Percentiles rank a stretch among this genome's conserved stretches.
phyloP scores from a whole-genome alignment of 306 rosid species.

The Cicer judaicum region DNA sequence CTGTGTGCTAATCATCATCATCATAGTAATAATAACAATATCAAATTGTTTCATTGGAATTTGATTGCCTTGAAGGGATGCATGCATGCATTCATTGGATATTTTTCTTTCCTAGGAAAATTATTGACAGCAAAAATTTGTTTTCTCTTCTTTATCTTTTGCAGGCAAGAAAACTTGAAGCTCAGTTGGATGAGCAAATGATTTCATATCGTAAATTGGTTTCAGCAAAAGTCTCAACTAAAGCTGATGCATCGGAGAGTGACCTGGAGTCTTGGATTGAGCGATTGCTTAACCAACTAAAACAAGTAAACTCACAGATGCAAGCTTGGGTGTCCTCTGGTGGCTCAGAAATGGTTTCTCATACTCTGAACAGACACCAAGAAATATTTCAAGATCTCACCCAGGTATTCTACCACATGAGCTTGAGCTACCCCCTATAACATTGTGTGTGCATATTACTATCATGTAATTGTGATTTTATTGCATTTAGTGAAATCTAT shows the following conservation, averaged over 20 bases:
- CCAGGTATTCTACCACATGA: slow-evolving; percentile 67
- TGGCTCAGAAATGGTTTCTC: slow-evolving; percentile 99
- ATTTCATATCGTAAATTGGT: slow-evolving; percentile 79
- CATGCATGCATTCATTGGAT: background rate
- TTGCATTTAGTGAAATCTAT: background rate
- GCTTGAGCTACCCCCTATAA: slow-evolving; percentile 18
- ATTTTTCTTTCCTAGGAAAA: slow-evolving; percentile 18
- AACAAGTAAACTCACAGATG: slow-evolving; percentile 96
- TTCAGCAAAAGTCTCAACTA: slow-evolving; percentile 74
- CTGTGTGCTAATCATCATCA: background rate
- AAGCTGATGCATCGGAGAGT: slow-evolving; percentile 64
- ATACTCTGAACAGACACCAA: slow-evolving; percentile 94
- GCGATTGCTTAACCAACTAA: slow-evolving; percentile 76
- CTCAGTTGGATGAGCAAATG: slow-evolving; percentile 98
- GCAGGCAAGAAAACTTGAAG: slow-evolving; percentile 96
- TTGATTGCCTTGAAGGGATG: slow-evolving; percentile 29
- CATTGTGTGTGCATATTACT: slow-evolving; percentile 12
- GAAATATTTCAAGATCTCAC: slow-evolving; percentile 96
- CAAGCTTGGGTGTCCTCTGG: slow-evolving; percentile 98
- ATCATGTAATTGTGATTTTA: slow-evolving; percentile 17
- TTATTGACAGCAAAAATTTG: slow-evolving; percentile 22
- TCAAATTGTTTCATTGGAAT: background rate
- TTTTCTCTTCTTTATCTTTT: slow-evolving; percentile 21
- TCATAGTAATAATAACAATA: background rate
- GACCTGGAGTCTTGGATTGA: slow-evolving; percentile 87